Conservation (phyloP, 148 eudicot species). For the Dysphania ambrosioides region DNA sequence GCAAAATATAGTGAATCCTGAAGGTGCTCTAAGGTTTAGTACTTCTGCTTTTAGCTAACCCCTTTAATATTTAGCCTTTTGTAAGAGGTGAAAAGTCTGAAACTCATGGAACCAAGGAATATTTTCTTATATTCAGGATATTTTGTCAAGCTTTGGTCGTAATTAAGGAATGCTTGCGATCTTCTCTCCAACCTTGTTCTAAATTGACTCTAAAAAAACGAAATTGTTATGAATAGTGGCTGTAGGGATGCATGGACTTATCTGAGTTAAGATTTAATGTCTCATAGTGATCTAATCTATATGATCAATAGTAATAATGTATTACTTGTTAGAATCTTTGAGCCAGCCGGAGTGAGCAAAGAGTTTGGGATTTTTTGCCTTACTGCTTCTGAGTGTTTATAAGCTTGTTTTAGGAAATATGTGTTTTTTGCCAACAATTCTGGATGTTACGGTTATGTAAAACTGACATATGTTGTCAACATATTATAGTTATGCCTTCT, state of each 20-base stretch:
- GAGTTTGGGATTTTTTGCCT: not conserved
- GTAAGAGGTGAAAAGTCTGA: not conserved
- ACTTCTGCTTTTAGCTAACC: not conserved
- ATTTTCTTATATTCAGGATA: not conserved
- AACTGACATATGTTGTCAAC: too few relatives aligned
- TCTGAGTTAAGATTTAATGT: not conserved
- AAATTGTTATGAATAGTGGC: too few relatives aligned
- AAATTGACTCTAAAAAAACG: too few relatives aligned
- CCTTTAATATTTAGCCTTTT: not conserved
- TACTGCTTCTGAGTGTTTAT: not conserved
- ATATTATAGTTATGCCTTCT: not conserved
- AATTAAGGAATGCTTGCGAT: not conserved
- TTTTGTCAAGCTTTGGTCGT: not conserved
- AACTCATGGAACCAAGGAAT: not conserved
- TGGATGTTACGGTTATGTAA: too few relatives aligned
- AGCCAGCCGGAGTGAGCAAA: not conserved
- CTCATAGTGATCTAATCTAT: not conserved
- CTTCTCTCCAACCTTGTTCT: not conserved
- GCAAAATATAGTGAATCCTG: not conserved
- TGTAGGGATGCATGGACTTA: too few relatives aligned
- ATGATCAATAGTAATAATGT: not conserved
- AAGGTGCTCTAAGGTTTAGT: not conserved
- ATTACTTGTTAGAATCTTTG: not conserved
- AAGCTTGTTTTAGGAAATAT: not conserved
- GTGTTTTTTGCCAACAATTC: not conserved